Evolutionary conservation across 2,329 filamentous ascomycete genomes (phyloP), one percentile per base, ranked within the genome.

Genomic region (Sporothrix sp.): DNA sequence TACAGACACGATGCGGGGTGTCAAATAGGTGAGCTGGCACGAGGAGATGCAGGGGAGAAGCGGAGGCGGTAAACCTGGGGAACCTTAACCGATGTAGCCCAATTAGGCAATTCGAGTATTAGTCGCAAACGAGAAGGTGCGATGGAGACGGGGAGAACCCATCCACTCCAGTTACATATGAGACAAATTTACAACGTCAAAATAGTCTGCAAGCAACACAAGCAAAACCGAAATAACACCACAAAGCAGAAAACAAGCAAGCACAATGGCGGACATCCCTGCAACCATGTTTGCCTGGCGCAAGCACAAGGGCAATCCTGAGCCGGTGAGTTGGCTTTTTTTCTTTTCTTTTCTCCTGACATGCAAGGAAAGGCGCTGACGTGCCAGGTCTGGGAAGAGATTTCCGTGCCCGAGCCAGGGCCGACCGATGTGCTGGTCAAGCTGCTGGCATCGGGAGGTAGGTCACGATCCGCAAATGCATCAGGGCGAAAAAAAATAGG

Each of bases 331-430:
- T 32, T 32, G n/a, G n/a, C n/a, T n/a, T n/a, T n/a, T n/a, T n/a
- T n/a, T n/a, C n/a, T n/a, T n/a, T n/a, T n/a, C n/a, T n/a, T n/a
- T n/a, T n/a, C n/a, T n/a, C n/a, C n/a, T n/a, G n/a, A n/a, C n/a
- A n/a, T n/a, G n/a, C n/a, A n/a, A n/a, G n/a, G n/a, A n/a, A n/a
- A n/a, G n/a, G n/a, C n/a, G n/a, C 18, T 38, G 4, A 38, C 36
- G 8, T 21, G 7, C 9, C 43, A 46, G 43, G 27, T 47, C 44
- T 48, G 46, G 45, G 46, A 73, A 48, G 60, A 68, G 33, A 59
- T 74, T 21, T 66, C 70, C 8, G 63, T 73, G 32, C 71, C 71
- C 2, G 59, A 60, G 28, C 68, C 69, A 7, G 60, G 61, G 33
- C 62, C 63, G 20, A 66, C 70, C 52, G 61, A 73, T 54, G 61